These are phyloP conservation scores for Septoria petroselini DNA, from an alignment of 2,329 filamentous ascomycete genomes.

Conservation along the genomic window DNA sequence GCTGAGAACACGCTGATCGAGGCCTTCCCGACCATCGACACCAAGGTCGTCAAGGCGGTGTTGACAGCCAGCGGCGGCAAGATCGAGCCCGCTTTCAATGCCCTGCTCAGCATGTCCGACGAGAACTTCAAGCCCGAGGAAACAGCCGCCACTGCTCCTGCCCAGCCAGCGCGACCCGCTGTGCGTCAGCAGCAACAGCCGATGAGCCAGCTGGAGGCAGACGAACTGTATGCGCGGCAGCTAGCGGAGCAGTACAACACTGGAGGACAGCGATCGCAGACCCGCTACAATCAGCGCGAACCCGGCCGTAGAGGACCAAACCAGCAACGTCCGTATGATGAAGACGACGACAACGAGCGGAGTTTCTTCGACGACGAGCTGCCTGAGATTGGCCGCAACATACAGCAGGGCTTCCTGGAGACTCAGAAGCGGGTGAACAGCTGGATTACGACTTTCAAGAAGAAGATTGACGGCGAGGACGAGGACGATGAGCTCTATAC, in stretches of 20 bases:
- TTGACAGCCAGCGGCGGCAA: conserved; percentile 79
- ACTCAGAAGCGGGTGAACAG: conserved; percentile 90
- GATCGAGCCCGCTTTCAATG: conserved; percentile 93
- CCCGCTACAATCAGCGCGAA: conserved; percentile 38
- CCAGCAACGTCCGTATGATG: conserved; percentile 50
- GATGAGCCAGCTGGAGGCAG: conserved; percentile 79
- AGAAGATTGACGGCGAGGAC: conserved; percentile 85
- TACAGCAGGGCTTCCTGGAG: conserved; percentile 90
- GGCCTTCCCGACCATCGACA: conserved; percentile 84
- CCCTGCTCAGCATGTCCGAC: conserved; percentile 68
- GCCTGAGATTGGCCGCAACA: conserved; percentile 85
- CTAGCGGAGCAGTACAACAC: conserved; percentile 80
- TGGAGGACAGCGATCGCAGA: conserved; percentile 30
- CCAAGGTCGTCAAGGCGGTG: conserved; percentile 78
- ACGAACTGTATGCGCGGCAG: conserved; percentile 88
- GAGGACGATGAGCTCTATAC: conserved; percentile 60
- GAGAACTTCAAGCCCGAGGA: conserved; percentile 51
- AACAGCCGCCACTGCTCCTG: conserved; percentile 51
- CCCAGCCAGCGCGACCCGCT: conserved; percentile 71
- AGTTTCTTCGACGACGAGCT: conserved; percentile 97
- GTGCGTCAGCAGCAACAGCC: conserved; percentile 62
- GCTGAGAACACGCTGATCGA: conserved; percentile 86
- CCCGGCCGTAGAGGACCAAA: conserved; percentile 37
- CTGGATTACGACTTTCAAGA: conserved; percentile 89
- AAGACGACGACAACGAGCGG: conserved; percentile 65